Evolutionary conservation across 2,329 filamentous ascomycete genomes (phyloP), one percentile per base, ranked within the genome.

Genomic region (Phaeosphaeriaceae sp.): DNA sequence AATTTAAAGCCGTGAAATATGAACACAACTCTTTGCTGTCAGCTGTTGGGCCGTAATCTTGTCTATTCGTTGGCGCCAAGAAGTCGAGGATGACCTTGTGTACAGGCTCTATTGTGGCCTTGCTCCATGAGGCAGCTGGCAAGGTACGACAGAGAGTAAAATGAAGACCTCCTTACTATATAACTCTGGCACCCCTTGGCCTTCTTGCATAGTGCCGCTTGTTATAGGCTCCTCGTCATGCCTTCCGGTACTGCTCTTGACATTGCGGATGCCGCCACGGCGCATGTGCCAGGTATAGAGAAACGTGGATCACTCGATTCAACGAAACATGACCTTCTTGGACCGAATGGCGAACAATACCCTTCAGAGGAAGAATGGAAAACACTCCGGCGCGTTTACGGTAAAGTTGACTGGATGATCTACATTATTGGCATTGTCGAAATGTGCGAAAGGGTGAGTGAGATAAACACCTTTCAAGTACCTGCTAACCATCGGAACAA

Each of bases 351-450:
- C 43, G 56, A 64, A 20, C 52, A 59, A 38, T 58, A 66, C 18
- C 67, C 67, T 12, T 64, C 62, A 12, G 60, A 50, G 6, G 68
- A 70, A 40, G 68, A 72, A 9, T 58, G 67, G 48, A 13, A 33
- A 1, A 66, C 54, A 1, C 61, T 72, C 13, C 68, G 65, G 21
- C 65, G 64, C 9, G 66, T 71, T 3, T 65, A 63, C 40, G 66
- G 63, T 15, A 67, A 67, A 37, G 64, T 71, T 21, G 56, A 60
- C 12, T 63, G 63, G 57, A 61, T 63, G 57, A 67, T 64, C 2
- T 70, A 64, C 38, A 49, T 67, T 21, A 63, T 70, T 37, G 66
- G 61, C 13, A 51, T 70, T 30, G 58, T 71, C 20, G 67, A 70
- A 28, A 62, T 69, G 46, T 59, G 58, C 33, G 68, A 71, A 48